Percentiles rank a stretch among this genome's conserved stretches.
phyloP scores from a whole-genome alignment of 352 stramenopile genomes.

The Phytophthora rubi region DNA sequence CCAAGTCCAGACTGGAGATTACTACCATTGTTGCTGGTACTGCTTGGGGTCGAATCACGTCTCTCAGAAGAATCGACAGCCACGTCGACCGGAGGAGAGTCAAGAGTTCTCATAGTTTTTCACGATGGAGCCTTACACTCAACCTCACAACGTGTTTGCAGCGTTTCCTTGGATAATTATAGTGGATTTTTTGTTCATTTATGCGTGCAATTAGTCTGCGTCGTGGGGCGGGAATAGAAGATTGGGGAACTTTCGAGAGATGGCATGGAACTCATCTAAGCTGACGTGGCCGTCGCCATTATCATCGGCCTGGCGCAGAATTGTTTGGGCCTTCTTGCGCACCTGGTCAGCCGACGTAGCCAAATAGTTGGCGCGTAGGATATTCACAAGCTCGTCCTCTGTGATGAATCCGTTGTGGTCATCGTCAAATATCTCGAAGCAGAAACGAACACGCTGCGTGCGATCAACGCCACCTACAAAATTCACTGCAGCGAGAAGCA shows the following conservation, averaged over 20 bases:
- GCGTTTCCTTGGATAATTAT: slow-evolving; percentile 14
- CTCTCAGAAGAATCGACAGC: slow-evolving; percentile 12
- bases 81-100: slow-evolving; percentile 22
- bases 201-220: background rate
- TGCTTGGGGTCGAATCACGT: slow-evolving; percentile 8
- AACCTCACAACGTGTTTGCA: slow-evolving; percentile 1
- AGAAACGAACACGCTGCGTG: slow-evolving; percentile 91
- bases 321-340: slow-evolving; percentile 85
- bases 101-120: slow-evolving; percentile 21
- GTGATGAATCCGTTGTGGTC: slow-evolving; percentile 93
- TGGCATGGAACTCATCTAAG: slow-evolving; percentile 86
- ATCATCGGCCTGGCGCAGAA: slow-evolving; percentile 83
- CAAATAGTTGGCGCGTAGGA: slow-evolving; percentile 93
- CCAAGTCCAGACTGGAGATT: slow-evolving; percentile 15
- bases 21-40: slow-evolving; percentile 15
- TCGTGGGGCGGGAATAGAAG: slow-evolving; percentile 86
- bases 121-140: background rate
- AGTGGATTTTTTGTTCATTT: background rate
- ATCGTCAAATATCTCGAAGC: slow-evolving; percentile 95
- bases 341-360: slow-evolving; percentile 73
- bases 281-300: slow-evolving; percentile 82
- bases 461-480: slow-evolving; percentile 80
- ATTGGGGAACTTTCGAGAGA: slow-evolving; percentile 92
- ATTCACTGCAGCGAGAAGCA: slow-evolving; percentile 92
- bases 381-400: slow-evolving; percentile 90